These are phyloP conservation scores for Ceratorhiza oryzae-sativae DNA, from an alignment of 1,284 basidiomycete genomes.

Conservation along the genomic window DNA sequence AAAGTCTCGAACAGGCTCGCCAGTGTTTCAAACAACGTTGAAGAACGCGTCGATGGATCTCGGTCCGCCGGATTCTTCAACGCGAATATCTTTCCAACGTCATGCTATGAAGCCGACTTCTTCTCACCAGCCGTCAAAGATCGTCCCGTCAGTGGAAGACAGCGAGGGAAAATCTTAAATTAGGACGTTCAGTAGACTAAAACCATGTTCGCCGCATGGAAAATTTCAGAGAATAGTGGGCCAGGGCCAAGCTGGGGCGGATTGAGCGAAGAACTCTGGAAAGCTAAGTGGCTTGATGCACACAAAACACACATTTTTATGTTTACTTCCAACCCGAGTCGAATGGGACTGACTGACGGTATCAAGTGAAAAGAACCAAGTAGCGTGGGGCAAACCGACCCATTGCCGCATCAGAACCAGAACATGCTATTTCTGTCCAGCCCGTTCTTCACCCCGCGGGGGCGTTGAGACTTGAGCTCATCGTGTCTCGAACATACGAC, in stretches of 20 bases:
- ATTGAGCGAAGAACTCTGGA: too few relatives aligned
- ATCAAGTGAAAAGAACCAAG: too few relatives aligned
- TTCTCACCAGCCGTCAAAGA: background rate
- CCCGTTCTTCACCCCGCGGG: too few relatives aligned
- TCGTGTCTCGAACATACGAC: background rate
- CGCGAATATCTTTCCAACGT: background rate
- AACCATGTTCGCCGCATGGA: too few relatives aligned
- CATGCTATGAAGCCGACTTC: background rate
- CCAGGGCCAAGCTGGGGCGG: too few relatives aligned
- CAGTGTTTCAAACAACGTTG: background rate
- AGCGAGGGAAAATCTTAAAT: background rate
- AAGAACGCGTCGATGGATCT: background rate
- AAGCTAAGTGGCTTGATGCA: too few relatives aligned
- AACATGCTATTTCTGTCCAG: background rate
- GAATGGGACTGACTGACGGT: background rate
- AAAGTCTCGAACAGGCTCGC: background rate
- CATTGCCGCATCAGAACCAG: background rate
- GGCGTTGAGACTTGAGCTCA: background rate
- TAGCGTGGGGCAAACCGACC: background rate
- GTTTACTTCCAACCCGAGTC: too few relatives aligned
- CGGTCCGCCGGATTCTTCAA: too few relatives aligned
- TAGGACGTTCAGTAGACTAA: background rate
- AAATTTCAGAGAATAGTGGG: too few relatives aligned
- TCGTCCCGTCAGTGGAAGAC: background rate
- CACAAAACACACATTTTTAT: too few relatives aligned